Conservation (phyloP, 805 yeast species). For the Priceomyces melissophilus region DNA sequence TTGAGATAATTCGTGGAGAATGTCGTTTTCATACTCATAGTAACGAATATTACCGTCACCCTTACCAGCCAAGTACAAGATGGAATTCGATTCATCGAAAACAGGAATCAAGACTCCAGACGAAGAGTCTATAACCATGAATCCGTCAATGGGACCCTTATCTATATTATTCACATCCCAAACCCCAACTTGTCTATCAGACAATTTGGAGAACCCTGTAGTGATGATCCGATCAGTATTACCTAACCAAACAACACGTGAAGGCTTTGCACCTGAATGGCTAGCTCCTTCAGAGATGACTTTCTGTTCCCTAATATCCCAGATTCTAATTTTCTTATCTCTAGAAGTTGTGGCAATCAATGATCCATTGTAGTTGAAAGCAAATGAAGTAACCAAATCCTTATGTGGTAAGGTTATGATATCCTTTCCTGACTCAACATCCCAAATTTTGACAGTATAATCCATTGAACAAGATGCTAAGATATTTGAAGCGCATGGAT, state of each 20-base stretch:
- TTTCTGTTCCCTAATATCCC: conserved; percentile 81
- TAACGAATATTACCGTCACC: conserved; percentile 98
- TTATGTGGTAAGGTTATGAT: conserved; percentile 75
- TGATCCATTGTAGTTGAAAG: conserved; percentile 88
- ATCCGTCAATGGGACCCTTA: conserved; percentile 87
- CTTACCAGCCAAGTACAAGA: conserved; percentile 89
- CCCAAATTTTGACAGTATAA: conserved; percentile 89
- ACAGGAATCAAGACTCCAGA: conserved; percentile 94
- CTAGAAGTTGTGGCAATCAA: conserved; percentile 84
- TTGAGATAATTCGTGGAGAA: conserved; percentile 80
- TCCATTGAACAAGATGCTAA: conserved; percentile 90
- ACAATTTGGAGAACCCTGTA: conserved; percentile 88
- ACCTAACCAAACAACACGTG: conserved; percentile 90
- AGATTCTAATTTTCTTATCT: conserved; percentile 84
- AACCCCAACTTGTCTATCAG: conserved; percentile 92
- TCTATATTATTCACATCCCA: conserved; percentile 81
- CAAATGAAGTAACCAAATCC: conserved; percentile 89
- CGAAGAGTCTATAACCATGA: conserved; percentile 79
- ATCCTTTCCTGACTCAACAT: conserved; percentile 70
- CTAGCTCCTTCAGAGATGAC: conserved; percentile 81
- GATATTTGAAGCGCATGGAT: conserved; percentile 83
- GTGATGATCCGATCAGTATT: conserved; percentile 80
- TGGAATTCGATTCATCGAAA: conserved; percentile 75
- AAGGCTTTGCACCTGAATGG: conserved; percentile 88
- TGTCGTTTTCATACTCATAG: conserved; percentile 84